These are phyloP conservation scores for Entophlyctis helioformis DNA, from an alignment of 192 early-diverging fungal species.

Conservation along the genomic window DNA sequence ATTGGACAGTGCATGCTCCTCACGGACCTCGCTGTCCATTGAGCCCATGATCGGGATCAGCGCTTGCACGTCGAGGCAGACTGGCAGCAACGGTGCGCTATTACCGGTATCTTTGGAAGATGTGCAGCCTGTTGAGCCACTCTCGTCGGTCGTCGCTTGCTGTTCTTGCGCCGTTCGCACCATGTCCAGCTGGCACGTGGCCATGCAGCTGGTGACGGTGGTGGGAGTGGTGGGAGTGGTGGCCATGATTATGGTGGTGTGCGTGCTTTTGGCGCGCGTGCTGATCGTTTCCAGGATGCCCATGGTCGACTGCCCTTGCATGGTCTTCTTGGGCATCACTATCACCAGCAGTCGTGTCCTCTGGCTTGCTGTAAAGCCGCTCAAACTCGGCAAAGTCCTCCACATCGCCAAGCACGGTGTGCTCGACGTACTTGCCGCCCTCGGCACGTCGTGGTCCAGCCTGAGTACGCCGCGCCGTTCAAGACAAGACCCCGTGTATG, in stretches of 20 bases:
- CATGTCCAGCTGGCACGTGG: too few relatives aligned
- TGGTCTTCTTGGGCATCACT: too few relatives aligned
- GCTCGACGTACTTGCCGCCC: constrained; percentile 12
- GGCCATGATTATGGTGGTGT: too few relatives aligned
- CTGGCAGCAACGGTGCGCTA: not conserved
- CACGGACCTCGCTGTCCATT: constrained; percentile 19
- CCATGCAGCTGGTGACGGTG: too few relatives aligned
- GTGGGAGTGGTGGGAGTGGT: too few relatives aligned
- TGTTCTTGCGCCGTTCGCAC: not conserved
- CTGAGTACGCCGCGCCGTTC: not conserved
- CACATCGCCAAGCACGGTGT: constrained; percentile 25
- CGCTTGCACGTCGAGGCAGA: too few relatives aligned
- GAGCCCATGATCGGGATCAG: not conserved
- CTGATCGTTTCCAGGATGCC: too few relatives aligned
- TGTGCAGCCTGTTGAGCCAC: constrained; percentile 24
- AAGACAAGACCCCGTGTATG: too few relatives aligned
- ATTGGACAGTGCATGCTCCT: constrained; percentile 26
- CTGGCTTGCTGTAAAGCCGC: not conserved
- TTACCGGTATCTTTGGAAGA: constrained; percentile 31
- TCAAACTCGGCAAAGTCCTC: constrained; percentile 24
- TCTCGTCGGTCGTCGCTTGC: constrained; percentile 9
- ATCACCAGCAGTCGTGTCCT: not conserved
- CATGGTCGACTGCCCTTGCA: too few relatives aligned
- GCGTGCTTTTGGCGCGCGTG: too few relatives aligned
- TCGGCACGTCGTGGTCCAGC: constrained; percentile 7